These are phyloP conservation scores for Seiridium cupressi DNA, from an alignment of 2,329 filamentous ascomycete species.

Conservation along the genomic window DNA sequence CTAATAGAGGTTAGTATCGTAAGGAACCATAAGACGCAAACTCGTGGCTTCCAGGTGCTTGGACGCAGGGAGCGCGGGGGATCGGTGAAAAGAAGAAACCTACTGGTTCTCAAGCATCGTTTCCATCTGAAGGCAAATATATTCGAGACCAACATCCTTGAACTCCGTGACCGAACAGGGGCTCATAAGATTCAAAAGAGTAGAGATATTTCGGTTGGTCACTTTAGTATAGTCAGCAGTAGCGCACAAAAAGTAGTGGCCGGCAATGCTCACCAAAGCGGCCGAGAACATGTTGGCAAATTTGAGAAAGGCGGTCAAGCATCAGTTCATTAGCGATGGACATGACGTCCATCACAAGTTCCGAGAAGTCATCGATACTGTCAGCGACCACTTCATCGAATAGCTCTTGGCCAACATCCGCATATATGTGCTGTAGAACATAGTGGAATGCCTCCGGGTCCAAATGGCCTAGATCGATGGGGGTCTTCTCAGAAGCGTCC, in stretches of 20 bases:
- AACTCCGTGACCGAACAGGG: constrained; percentile 82
- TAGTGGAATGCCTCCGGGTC: constrained; percentile 70
- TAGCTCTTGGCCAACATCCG: constrained; percentile 75
- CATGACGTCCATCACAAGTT: constrained; percentile 89
- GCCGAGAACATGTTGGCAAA: constrained; percentile 83
- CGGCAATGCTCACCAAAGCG: constrained; percentile 51
- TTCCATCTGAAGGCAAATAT: constrained; percentile 88
- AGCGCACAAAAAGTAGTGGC: not conserved
- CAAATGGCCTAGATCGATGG: constrained; percentile 82
- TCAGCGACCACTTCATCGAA: constrained; percentile 74
- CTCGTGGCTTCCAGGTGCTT: too few species aligned
- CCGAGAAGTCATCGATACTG: constrained; percentile 79
- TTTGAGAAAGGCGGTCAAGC: constrained; percentile 85
- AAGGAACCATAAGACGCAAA: too few species aligned
- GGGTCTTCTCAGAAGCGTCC: constrained; percentile 32
- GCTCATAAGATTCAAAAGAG: constrained; percentile 81
- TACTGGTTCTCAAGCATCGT: constrained; percentile 83
- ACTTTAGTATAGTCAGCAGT: constrained; percentile 35
- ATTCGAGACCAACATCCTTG: constrained; percentile 85
- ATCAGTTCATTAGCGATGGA: constrained; percentile 90
- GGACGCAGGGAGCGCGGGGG: not conserved
- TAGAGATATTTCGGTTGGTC: constrained; percentile 81
- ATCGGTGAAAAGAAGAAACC: constrained; percentile 11
- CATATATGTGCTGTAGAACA: constrained; percentile 79
- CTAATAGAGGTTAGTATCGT: constrained; percentile 30